Percentiles rank a stretch among this genome's conserved stretches.
Evolutionary conservation across 768 basidiomycete species (phyloP).

Genomic region (Fomitopsis pulvina): DNA sequence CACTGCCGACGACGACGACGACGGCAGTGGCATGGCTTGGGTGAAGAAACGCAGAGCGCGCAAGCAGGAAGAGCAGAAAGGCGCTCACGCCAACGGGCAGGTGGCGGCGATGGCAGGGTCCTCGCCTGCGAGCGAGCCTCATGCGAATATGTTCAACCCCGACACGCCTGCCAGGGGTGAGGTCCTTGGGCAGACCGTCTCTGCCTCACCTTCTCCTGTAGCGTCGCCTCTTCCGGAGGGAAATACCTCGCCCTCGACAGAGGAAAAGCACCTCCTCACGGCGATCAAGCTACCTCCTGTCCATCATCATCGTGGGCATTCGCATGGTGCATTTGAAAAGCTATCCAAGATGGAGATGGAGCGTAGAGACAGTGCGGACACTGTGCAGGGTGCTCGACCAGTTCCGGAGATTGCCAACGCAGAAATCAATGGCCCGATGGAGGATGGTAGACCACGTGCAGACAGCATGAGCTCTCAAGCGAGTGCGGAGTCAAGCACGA

Average conservation of each 20-base stretch:
- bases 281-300: conserved; percentile 31
- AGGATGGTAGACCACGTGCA: conserved; percentile 3
- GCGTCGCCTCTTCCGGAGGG: neutral
- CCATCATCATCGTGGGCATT: conserved; percentile 19
- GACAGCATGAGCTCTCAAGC: conserved; percentile 7
- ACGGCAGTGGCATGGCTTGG: conserved; percentile 87
- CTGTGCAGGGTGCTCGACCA: conserved; percentile 9
- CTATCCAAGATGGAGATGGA: conserved; percentile 8
- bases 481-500: conserved; percentile 11
- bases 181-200: neutral
- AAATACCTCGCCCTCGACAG: conserved; percentile 8
- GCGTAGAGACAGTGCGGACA: conserved; percentile 19
- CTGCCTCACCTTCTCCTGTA: neutral
- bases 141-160: neutral
- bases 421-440: neutral
- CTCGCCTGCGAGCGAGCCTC: conserved; percentile 5
- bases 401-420: neutral
- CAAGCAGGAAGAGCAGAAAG: conserved; percentile 12
- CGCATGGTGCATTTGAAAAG: conserved; percentile 6
- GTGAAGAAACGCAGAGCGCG: conserved; percentile 47
- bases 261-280: conserved; percentile 26
- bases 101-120: conserved; percentile 5
- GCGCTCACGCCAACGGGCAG: conserved; percentile 4
- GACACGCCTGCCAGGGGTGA: conserved; percentile 10
- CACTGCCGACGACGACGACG: conserved; percentile 47